Percentiles rank a stretch among this genome's conserved stretches.
phyloP scores from a whole-genome alignment of 139 green algal genomes.

The Coccomyxa sp. region DNA sequence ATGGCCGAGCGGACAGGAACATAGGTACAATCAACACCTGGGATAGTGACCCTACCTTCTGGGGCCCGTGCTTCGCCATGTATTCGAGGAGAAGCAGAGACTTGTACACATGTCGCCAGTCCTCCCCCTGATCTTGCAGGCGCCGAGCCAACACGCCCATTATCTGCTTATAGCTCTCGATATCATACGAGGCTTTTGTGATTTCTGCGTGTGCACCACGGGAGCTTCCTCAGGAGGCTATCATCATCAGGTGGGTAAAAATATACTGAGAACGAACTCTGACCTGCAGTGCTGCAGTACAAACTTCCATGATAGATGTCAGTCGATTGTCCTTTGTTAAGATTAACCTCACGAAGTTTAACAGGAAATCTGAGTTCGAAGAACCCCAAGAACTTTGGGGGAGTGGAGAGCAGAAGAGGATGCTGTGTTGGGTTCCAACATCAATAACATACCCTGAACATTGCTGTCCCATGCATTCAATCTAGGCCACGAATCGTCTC shows the following conservation, averaged over 20 bases:
- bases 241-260: neutral
- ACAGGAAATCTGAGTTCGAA: neutral
- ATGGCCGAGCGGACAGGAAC: neutral
- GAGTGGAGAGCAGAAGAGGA: too few relatives aligned
- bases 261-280: neutral
- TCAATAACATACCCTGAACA: too few relatives aligned
- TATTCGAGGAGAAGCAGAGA: constrained; percentile 84
- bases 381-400: too few relatives aligned
- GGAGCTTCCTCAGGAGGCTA: too few relatives aligned
- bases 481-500: too few relatives aligned
- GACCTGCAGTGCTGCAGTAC: neutral
- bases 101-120: constrained; percentile 93
- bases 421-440: too few relatives aligned
- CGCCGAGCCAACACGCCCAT: constrained; percentile 73
- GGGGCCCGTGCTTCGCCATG: constrained; percentile 80
- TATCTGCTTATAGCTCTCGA: constrained; percentile 76
- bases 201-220: constrained; percentile 58
- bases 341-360: neutral
- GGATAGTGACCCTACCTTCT: constrained; percentile 14
- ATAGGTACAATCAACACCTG: neutral
- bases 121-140: constrained; percentile 67
- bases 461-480: too few relatives aligned
- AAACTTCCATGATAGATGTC: neutral
- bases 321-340: neutral
- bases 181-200: constrained; percentile 59